Evolutionary conservation across 805 yeast genomes (phyloP).

Genomic region (Vanderwaltozyma tropicalis): DNA sequence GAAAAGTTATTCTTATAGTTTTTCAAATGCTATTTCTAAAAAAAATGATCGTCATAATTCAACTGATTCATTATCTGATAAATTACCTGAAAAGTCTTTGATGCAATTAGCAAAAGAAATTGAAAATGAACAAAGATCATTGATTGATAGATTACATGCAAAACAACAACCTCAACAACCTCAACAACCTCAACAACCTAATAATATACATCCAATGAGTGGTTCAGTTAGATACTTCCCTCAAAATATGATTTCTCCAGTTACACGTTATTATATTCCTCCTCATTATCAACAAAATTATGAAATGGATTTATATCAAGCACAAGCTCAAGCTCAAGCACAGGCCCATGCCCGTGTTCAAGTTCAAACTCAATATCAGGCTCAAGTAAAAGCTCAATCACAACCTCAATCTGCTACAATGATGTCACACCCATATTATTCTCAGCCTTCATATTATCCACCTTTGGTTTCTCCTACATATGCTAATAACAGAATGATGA

Average conservation of each 20-base stretch:
- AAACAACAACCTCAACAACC: background rate
- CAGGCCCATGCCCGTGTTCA: too few relatives aligned
- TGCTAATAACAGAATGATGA: background rate
- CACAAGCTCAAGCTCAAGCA: background rate
- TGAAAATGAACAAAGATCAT: slow-evolving; percentile 16
- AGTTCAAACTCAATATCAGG: too few relatives aligned
- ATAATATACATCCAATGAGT: background rate
- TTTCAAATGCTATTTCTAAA: background rate
- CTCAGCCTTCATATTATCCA: background rate
- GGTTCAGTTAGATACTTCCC: background rate
- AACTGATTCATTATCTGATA: background rate
- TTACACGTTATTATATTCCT: background rate
- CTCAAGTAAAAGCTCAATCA: background rate
- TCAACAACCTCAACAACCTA: slow-evolving; percentile 3
- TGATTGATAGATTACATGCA: slow-evolving; percentile 13
- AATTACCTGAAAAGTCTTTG: background rate
- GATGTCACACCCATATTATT: background rate
- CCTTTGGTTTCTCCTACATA: background rate
- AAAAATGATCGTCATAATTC: background rate
- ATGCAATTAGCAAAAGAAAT: slow-evolving; percentile 2
- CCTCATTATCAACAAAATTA: background rate
- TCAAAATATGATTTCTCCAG: background rate
- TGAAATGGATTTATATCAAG: background rate
- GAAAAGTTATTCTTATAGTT: slow-evolving; percentile 1
- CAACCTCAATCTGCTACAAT: background rate